Evolutionary conservation across 2,329 filamentous ascomycete genomes (phyloP).

Genomic region (Orbilia oligospora): DNA sequence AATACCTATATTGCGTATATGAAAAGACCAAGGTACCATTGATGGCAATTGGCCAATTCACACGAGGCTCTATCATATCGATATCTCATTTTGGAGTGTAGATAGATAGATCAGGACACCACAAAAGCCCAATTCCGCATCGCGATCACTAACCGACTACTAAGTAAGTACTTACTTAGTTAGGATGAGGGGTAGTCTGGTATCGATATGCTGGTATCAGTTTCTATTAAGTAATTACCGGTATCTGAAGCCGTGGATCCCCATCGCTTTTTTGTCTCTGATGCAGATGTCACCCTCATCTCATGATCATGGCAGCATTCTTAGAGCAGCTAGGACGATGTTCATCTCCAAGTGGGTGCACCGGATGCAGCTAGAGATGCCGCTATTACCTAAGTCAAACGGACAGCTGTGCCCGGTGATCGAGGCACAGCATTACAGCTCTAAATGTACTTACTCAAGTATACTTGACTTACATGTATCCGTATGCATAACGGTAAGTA

Average conservation of each 20-base stretch:
- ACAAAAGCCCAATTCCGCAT: slow-evolving; percentile 22
- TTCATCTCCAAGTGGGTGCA: slow-evolving; percentile 13
- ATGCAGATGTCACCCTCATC: slow-evolving; percentile 22
- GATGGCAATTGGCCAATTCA: neutral
- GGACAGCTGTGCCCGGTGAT: slow-evolving; percentile 24
- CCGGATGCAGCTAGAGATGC: slow-evolving; percentile 47
- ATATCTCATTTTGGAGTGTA: too few species aligned
- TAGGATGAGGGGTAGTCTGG: slow-evolving; percentile 7
- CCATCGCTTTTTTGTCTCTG: slow-evolving; percentile 8
- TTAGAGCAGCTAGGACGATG: slow-evolving; percentile 9
- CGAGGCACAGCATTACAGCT: slow-evolving; percentile 4
- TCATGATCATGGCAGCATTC: slow-evolving; percentile 29
- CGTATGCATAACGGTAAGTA: too few species aligned
- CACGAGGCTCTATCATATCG: too few species aligned
- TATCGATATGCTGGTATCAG: neutral
- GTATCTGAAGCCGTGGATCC: slow-evolving; percentile 21
- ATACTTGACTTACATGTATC: too few species aligned
- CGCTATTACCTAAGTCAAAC: slow-evolving; percentile 47
- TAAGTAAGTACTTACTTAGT: too few species aligned
- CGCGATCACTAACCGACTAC: slow-evolving; percentile 7
- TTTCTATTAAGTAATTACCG: slow-evolving; percentile 29
- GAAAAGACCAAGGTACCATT: neutral
- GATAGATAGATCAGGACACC: neutral
- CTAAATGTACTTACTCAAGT: too few species aligned
- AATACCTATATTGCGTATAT: too few species aligned